Evolutionary conservation across 1,284 basidiomycete genomes (phyloP).

Genomic region (Ceratobasidium sp.): DNA sequence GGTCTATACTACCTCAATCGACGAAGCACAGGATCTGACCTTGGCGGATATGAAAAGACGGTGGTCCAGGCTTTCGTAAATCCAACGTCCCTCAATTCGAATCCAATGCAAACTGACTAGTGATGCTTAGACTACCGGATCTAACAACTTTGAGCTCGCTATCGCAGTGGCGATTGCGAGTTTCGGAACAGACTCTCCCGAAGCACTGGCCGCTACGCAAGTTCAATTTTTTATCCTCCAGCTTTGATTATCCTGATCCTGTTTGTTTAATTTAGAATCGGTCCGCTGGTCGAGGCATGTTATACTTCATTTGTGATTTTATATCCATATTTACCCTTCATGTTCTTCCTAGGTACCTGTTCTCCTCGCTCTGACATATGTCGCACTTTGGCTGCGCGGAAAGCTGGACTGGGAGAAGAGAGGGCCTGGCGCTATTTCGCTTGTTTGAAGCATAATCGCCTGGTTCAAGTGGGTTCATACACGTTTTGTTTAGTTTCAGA

Average conservation of each 20-base stretch:
- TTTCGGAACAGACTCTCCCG: constrained; percentile 75
- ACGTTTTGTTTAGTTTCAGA: no score
- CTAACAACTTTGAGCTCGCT: constrained; percentile 71
- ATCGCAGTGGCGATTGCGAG: constrained; percentile 84
- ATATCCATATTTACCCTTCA: not conserved
- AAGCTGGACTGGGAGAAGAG: constrained; percentile 58
- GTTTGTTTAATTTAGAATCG: constrained; percentile 54
- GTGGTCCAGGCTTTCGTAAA: constrained; percentile 67
- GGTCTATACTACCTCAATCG: constrained; percentile 60
- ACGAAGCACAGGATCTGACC: constrained; percentile 41
- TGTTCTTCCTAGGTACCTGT: constrained; percentile 63
- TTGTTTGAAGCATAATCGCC: not conserved
- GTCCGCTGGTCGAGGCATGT: constrained; percentile 74
- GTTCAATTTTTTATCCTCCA: not conserved
- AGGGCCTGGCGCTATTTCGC: constrained; percentile 26
- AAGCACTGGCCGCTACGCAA: constrained; percentile 76
- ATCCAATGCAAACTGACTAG: constrained; percentile 53
- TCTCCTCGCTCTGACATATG: constrained; percentile 73
- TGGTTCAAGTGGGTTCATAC: no score
- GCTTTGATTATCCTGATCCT: not conserved
- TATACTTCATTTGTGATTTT: not conserved
- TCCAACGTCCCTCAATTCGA: constrained; percentile 49
- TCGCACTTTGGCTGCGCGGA: constrained; percentile 63
- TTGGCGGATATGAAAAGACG: constrained; percentile 71
- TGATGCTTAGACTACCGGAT: constrained; percentile 54